Evolutionary conservation across 2,329 filamentous ascomycete genomes (phyloP), one percentile per base, ranked within the genome.

Genomic region (Diaporthe sp.): DNA sequence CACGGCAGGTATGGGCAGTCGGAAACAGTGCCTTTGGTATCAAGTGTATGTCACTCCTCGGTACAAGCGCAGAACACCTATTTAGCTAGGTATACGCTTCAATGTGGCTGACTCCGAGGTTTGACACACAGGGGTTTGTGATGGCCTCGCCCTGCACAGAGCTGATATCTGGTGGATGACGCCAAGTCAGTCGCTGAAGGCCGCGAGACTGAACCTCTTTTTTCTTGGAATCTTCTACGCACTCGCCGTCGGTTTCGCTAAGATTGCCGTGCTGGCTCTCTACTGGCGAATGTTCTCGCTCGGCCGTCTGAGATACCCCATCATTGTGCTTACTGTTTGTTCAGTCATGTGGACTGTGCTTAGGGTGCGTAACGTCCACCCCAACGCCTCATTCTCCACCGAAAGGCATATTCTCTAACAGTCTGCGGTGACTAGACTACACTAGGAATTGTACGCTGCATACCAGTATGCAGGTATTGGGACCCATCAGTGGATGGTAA

Each of bases 251-350:
- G 63, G 63, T 12, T 66, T 37, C 12, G 63, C 63, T 3, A 66
- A 66, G 63, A 17, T 66, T 50, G 63, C 63, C 44, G 63, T 66
- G 4, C n/a, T 66, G n/a, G 63, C 63, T 44, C 63, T 66, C 5
- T 66, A 66, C 44, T 66, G 63, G 63, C 44, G 63, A n/a, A 39
- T 66, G 44, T 66, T 66, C 39, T 66, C 63, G 42, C 63, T 66
- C 44, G 63, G 63, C 63, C 44, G 63, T 35, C 22, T 66, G 63
- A 66, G 63, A 66, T 66, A 66, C 63, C 44, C 63, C 32, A 66
- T 66, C 12, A 27, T 66, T 51, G 44, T 51, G 7, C 63, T 66
- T 51, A 37, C 63, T 27, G 9, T 51, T 37, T 51, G 30, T 44
- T 66, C 63, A 13, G 30, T 51, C 22, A 47, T 51, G 22, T 66